phyloP scores from a whole-genome alignment of 1,284 basidiomycete species.

The Apiotrichum veenhuisii region DNA sequence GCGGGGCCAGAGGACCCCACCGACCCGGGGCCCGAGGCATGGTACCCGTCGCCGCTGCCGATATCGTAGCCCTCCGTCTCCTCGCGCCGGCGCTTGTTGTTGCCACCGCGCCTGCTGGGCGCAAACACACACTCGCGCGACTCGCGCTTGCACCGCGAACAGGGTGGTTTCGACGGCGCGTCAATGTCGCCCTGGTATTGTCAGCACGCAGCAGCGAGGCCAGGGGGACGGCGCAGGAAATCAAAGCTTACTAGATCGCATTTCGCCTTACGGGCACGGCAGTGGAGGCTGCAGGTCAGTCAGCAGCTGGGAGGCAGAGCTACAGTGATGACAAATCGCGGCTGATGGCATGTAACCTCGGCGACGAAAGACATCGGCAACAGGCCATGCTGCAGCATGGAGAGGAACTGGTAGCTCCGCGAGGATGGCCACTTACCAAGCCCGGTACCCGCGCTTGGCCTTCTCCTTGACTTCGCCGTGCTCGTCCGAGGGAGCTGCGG shows the following conservation, averaged over 20 bases:
- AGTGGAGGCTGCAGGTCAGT: conserved; percentile 32
- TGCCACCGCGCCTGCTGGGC: conserved; percentile 43
- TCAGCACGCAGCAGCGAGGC: conserved; percentile 1
- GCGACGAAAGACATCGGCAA: too few relatives aligned
- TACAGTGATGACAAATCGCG: too few relatives aligned
- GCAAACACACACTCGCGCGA: conserved; percentile 51
- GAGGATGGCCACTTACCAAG: conserved; percentile 29
- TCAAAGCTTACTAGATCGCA: conserved; percentile 35
- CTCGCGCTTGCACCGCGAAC: conserved; percentile 50
- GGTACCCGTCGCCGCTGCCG: not conserved
- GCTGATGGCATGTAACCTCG: too few relatives aligned
- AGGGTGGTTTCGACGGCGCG: conserved; percentile 50
- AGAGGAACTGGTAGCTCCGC: not conserved
- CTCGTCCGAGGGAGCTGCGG: not conserved
- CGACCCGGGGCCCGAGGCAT: not conserved
- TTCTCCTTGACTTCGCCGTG: conserved; percentile 22
- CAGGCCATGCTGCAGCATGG: not conserved
- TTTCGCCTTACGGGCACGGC: conserved; percentile 41
- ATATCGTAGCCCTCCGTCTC: conserved; percentile 2
- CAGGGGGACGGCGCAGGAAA: not conserved
- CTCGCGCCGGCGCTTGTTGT: conserved; percentile 34
- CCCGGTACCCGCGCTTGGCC: conserved; percentile 39
- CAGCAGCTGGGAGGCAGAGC: not conserved
- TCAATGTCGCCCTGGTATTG: conserved; percentile 47
- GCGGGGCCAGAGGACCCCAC: not conserved